A percentile compares a stretch with the other conserved stretches of the same genome.
Conservation (phyloP, 108 stramenopile genomes). For the Cyclotella cryptica region DNA sequence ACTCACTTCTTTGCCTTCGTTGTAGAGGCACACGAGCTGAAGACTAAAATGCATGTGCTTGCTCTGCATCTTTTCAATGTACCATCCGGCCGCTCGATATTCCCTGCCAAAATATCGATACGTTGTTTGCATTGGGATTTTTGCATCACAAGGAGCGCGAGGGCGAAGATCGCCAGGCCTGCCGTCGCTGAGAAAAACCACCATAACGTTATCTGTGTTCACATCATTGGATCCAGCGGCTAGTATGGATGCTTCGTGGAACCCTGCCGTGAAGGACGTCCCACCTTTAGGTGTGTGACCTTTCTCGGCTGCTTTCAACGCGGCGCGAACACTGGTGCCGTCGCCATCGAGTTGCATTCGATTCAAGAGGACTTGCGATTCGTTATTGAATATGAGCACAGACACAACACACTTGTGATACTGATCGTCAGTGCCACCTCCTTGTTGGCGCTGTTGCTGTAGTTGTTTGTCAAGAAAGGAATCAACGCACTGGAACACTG, state of each 20-base stretch:
- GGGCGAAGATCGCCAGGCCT: conserved; percentile 1
- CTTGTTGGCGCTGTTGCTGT: background rate
- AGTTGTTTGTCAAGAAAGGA: conserved; percentile 6
- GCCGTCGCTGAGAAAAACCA: conserved; percentile 14
- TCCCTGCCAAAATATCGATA: background rate
- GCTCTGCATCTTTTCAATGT: conserved; percentile 17
- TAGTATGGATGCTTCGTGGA: background rate
- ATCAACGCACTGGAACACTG: conserved; percentile 11
- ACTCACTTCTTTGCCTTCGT: conserved; percentile 4
- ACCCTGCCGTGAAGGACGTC: conserved; percentile 9
- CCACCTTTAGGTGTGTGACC: conserved; percentile 4
- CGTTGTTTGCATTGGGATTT: conserved; percentile 4
- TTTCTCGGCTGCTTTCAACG: background rate
- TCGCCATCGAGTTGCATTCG: background rate
- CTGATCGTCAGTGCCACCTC: background rate
- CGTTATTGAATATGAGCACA: conserved; percentile 10
- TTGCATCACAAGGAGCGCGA: background rate
- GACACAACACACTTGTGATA: conserved; percentile 4
- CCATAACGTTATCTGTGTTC: background rate
- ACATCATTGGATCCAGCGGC: background rate
- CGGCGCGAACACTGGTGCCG: background rate
- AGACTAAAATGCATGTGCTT: conserved; percentile 7
- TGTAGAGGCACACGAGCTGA: conserved; percentile 11
- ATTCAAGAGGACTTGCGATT: background rate
- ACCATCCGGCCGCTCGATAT: conserved; percentile 2